phyloP scores from a whole-genome alignment of 1,139 yeast species.

The Kurtzmaniella quercitrusa region DNA sequence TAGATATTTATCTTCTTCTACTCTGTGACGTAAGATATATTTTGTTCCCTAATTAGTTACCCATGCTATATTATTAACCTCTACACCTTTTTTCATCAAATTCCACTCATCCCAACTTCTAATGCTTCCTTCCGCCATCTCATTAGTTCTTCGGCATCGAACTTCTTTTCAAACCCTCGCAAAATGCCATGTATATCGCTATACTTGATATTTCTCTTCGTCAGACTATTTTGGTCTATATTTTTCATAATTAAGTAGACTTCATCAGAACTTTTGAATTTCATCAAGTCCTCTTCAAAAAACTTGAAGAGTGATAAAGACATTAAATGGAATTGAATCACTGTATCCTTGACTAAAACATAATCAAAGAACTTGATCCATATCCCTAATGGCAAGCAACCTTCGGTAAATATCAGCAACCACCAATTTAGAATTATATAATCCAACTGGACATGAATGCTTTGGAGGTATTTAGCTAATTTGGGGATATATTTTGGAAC shows the following conservation, averaged over 20 bases:
- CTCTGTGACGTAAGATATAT: too few species aligned
- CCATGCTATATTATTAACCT: too few species aligned
- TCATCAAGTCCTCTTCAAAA: constrained; percentile 31
- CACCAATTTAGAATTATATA: constrained; percentile 59
- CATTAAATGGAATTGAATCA: constrained; percentile 10
- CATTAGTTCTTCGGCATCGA: constrained; percentile 7
- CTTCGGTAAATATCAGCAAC: constrained; percentile 49
- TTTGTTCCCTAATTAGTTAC: too few species aligned
- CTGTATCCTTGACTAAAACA: constrained; percentile 21
- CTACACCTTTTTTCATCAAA: too few species aligned
- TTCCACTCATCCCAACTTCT: neutral
- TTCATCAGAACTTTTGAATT: constrained; percentile 28
- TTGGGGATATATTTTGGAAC: constrained; percentile 33
- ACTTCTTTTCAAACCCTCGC: constrained; percentile 10
- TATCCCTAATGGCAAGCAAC: constrained; percentile 48
- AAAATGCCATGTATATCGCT: constrained; percentile 11
- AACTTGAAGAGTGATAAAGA: constrained; percentile 41
- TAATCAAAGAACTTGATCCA: constrained; percentile 53
- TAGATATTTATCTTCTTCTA: too few species aligned
- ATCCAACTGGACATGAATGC: constrained; percentile 42
- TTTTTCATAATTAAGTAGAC: constrained; percentile 43
- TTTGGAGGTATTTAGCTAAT: constrained; percentile 32
- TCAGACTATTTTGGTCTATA: constrained; percentile 17
- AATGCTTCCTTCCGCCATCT: neutral
- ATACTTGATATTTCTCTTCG: constrained; percentile 12